Evolutionary conservation across 768 basidiomycete genomes (phyloP).

Genomic region (Clitopilus passeckerianus): DNA sequence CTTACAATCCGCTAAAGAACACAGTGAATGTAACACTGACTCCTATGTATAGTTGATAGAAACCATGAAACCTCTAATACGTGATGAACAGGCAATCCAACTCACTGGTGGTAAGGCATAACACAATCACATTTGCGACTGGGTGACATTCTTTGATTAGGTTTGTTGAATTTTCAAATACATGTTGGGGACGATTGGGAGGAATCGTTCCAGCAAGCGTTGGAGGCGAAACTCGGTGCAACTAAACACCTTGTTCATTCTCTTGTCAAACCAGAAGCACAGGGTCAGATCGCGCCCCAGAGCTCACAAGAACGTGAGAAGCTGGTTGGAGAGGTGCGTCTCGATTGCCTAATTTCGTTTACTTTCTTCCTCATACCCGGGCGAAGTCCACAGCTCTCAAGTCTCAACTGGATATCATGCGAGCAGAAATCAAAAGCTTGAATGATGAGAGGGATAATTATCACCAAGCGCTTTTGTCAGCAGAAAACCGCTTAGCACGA

Average conservation of each 20-base stretch:
- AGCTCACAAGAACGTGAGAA: constrained; percentile 27
- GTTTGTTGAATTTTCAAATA: background rate
- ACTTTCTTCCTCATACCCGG: constrained; percentile 6
- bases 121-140: background rate
- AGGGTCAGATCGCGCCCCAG: background rate
- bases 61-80: constrained; percentile 32
- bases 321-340: constrained; percentile 23
- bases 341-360: constrained; percentile 21
- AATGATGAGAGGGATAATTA: constrained; percentile 44
- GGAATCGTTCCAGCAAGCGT: constrained; percentile 18
- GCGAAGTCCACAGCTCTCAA: constrained; percentile 51
- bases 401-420: constrained; percentile 51
- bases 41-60: constrained; percentile 49
- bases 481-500: constrained; percentile 62
- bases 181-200: background rate
- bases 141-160: background rate
- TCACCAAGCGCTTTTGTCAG: constrained; percentile 43
- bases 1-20: background rate
- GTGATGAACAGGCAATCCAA: background rate
- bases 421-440: constrained; percentile 43
- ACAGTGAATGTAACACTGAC: background rate
- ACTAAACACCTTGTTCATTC: constrained; percentile 29
- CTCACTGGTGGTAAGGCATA: background rate
- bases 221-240: constrained; percentile 51
- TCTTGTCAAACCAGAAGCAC: background rate